Conservation (phyloP, 2,329 filamentous ascomycete genomes). For the Ophiocordyceps camponoti-floridani region DNA sequence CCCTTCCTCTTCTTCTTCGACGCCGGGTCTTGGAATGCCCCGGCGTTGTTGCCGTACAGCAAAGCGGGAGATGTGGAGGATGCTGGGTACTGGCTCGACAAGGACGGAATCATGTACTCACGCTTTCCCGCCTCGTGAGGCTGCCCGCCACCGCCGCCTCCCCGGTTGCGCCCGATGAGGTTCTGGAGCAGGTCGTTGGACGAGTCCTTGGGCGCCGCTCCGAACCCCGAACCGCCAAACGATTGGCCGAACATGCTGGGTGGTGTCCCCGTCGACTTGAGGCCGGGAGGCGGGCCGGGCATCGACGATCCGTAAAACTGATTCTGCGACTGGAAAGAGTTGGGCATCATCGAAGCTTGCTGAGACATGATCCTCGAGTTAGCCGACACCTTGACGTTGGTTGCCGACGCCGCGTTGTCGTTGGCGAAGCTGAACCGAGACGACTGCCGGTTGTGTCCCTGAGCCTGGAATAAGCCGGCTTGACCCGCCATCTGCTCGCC, state of each 20-base stretch:
- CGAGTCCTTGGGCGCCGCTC: slow-evolving; percentile 50
- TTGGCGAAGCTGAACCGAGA: slow-evolving; percentile 81
- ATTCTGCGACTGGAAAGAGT: slow-evolving; percentile 39
- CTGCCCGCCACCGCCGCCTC: slow-evolving; percentile 40
- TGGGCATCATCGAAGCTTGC: slow-evolving; percentile 75
- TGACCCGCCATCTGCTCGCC: slow-evolving; percentile 39
- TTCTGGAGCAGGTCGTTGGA: slow-evolving; percentile 54
- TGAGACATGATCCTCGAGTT: slow-evolving; percentile 70
- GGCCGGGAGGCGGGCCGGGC: slow-evolving; percentile 80
- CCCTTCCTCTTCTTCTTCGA: slow-evolving; percentile 99
- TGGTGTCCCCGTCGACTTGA: slow-evolving; percentile 89
- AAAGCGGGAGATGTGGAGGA: slow-evolving; percentile 77
- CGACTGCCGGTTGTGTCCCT: slow-evolving; percentile 63
- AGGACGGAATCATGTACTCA: slow-evolving; percentile 95
- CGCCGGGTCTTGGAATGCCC: slow-evolving; percentile 77
- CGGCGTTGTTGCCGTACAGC: slow-evolving; percentile 76
- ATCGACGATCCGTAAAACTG: slow-evolving; percentile 75
- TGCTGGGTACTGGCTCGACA: slow-evolving; percentile 71
- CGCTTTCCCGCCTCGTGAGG: slow-evolving; percentile 81
- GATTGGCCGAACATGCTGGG: slow-evolving; percentile 90
- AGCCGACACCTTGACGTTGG: slow-evolving; percentile 55
- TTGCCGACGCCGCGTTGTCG: slow-evolving; percentile 36
- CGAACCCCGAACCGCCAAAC: slow-evolving; percentile 59
- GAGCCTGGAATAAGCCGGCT: slow-evolving; percentile 30
- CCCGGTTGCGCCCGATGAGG: slow-evolving; percentile 54